Evolutionary conservation across 192 early-diverging fungal genomes (phyloP), one percentile per base, ranked within the genome.

Genomic region (Linnemannia zychae): DNA sequence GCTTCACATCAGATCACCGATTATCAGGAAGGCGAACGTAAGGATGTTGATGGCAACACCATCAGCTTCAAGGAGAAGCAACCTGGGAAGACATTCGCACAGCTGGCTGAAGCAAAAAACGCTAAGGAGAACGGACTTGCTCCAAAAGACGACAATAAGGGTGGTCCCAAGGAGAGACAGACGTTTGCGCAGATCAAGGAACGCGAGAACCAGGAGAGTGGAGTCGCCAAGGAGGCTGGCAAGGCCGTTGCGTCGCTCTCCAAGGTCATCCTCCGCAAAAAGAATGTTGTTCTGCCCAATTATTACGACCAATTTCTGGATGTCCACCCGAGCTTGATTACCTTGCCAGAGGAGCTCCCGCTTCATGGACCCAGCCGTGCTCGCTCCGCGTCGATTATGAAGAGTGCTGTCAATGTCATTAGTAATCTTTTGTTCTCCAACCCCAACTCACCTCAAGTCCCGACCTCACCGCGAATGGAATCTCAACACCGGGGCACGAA

Each of bases 361-460:
- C 71, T 5, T 33, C 83, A 76, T 17, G 28, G 28, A 13, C 57
- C 0, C 28, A 31, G 12, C 28, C 57, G 57, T 31, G 28, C 36
- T 17, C 77, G 83, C 44, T 79, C 83, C 9, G 13, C 65, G 9
- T 79, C 83, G 17, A 72, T 85, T n/a, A 49, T 85, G 73, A 85
- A 85, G 70, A 85, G 74, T 46, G 83, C 83, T 34, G 83, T 85
- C 47, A 71, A 48, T 52, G 82, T 68, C 12, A 18, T 84, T 4
- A 78, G 76, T 37, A 74, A 71, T 11, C 16, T 83, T 92, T 97
- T 98, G 3, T 84, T 84, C 46, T 78, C 72, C 31, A 78, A 77
- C 20, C 6, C 48, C 34, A 18, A 65, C 6, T 24, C 79, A 22
- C 46, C 37, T 18, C 53, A 81, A 95, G 97, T 31, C 17, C 28